Evolutionary conservation across 768 basidiomycete genomes (phyloP).

Genomic region (Russula lepida): DNA sequence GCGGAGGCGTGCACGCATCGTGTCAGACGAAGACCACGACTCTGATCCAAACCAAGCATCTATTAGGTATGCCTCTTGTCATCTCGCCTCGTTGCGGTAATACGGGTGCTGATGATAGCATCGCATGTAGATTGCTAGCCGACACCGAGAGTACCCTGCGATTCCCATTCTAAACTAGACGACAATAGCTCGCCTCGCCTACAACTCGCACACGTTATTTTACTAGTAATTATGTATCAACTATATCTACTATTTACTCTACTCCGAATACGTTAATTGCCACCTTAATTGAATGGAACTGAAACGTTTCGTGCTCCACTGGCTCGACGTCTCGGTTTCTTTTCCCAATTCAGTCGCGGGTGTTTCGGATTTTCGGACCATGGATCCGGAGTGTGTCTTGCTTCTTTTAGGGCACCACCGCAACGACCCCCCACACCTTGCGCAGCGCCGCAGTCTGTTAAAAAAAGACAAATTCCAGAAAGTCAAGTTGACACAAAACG

Average conservation of each 20-base stretch:
- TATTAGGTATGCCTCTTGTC: slow-evolving; percentile 5
- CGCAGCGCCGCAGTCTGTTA: too few relatives aligned
- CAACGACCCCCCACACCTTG: too few relatives aligned
- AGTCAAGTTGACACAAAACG: not conserved
- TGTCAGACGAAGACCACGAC: slow-evolving; percentile 5
- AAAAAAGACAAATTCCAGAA: not conserved
- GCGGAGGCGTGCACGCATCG: slow-evolving; percentile 10
- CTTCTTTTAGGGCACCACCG: not conserved
- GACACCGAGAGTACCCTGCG: not conserved
- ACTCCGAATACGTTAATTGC: not conserved
- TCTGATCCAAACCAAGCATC: not conserved
- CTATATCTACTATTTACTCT: slow-evolving; percentile 1
- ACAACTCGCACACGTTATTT: not conserved
- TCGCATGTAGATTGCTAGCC: not conserved
- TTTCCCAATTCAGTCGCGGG: not conserved
- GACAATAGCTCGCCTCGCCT: not conserved
- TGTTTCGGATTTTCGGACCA: not conserved
- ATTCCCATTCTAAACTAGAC: slow-evolving; percentile 13
- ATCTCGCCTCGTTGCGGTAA: not conserved
- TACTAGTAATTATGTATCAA: slow-evolving; percentile 10
- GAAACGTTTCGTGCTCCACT: not conserved
- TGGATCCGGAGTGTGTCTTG: not conserved
- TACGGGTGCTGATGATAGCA: not conserved
- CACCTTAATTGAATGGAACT: not conserved
- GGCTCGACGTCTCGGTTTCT: not conserved